Base-by-base conservation (phyloP, 2,329 filamentous ascomycete species). In the Colletotrichum sp. region DNA sequence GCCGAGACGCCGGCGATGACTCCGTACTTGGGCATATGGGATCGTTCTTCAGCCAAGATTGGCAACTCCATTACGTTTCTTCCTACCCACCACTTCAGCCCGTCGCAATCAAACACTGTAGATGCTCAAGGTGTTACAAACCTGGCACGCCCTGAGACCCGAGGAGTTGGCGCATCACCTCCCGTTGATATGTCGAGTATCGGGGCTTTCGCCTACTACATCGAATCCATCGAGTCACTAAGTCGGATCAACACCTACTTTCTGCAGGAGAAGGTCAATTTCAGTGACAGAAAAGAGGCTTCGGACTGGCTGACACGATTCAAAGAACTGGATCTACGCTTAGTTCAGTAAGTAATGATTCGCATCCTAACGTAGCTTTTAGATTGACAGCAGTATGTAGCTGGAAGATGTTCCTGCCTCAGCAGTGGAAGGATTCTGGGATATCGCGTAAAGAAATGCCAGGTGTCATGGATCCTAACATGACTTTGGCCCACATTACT, bases 401-500 rank as follows among this genome's bases (percentile, higher is more conserved):
- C 79, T 86, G 82, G 86, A 87, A 87, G 65, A 84, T 87, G 81
- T 84, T 84, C 39, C 80, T 87, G 0, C 85, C 85, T 2, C 81
- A 81, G 39, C 81, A 84, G 74, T 86, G 86, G 85, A 84, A 83
- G 15, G 81, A 82, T 13, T 56, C 13, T 16, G 52, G 52, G 12
- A 56, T 27, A 27, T 56, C 52, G 12, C 52, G 22, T 27, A 27
- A 15, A 56, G 67, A 72, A 6, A 78, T 75, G 4, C 73, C 79
- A 0, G 76, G 48, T 18, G 62, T 76, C 15, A 88, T 87, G 82
- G 87, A 89, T 70, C 87, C 87, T 0, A 89, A 89, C 66, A 80
- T 89, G 28, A 88, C 87, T 0, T 78, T 88, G 1, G 87, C 87
- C 0, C 87, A 89, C 43, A 81, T 87, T 12, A 89, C 86, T 0